A percentile compares a stretch with the other conserved stretches of the same genome.
phyloP scores from a whole-genome alignment of 2,329 filamentous ascomycete species.

The Tolypocladium paradoxum region DNA sequence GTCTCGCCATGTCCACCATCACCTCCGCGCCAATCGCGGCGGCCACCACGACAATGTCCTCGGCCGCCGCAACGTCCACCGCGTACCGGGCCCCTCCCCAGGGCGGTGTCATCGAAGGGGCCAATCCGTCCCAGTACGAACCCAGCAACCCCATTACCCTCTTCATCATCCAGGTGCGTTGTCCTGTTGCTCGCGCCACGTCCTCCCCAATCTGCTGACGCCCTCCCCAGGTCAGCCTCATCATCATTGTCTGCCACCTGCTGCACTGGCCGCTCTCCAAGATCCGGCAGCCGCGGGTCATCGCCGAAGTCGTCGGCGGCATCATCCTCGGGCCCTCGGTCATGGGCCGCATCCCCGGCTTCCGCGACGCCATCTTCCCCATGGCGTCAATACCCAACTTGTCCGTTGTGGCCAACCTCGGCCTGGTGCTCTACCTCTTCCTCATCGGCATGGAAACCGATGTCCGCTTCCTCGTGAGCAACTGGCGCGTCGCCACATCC shows the following conservation, averaged over 20 bases:
- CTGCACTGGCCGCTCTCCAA: conserved; percentile 68
- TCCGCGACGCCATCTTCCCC: conserved; percentile 68
- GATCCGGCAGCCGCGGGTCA: conserved; percentile 70
- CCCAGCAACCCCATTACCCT: conserved; percentile 61
- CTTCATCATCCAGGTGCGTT: conserved; percentile 59
- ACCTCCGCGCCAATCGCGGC: background rate
- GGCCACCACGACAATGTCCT: background rate
- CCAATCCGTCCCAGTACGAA: conserved; percentile 58
- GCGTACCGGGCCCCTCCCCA: conserved; percentile 14
- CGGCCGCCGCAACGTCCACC: background rate
- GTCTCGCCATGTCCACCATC: background rate
- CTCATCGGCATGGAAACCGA: conserved; percentile 83
- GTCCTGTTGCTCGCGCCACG: background rate
- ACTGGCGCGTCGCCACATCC: conserved; percentile 69
- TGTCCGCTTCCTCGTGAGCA: conserved; percentile 62
- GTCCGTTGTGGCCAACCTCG: conserved; percentile 69
- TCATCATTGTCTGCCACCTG: conserved; percentile 35
- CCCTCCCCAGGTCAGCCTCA: conserved; percentile 26
- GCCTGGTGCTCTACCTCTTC: conserved; percentile 77
- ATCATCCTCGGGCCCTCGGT: conserved; percentile 80
- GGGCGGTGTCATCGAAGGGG: conserved; percentile 58
- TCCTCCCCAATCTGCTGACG: background rate
- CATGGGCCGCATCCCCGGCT: conserved; percentile 76
- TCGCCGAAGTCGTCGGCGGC: conserved; percentile 76
- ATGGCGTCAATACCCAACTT: conserved; percentile 62